Evolutionary conservation across 225 moss, liverwort and hornwort genomes (phyloP).

Genomic region (Thuidium tamariscinum): DNA sequence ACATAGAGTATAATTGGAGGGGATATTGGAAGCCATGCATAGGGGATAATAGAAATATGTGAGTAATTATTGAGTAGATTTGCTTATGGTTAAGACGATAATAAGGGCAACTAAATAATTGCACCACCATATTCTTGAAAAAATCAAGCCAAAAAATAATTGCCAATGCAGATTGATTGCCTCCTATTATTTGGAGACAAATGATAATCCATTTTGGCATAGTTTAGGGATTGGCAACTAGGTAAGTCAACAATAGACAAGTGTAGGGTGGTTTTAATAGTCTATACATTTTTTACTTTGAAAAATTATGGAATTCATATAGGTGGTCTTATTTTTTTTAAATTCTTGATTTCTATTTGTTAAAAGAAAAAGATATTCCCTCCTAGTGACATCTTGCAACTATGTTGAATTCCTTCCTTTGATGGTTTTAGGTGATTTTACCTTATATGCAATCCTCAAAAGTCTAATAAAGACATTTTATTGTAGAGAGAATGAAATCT

Average conservation of each 20-base stretch:
- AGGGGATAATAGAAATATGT: accelerated
- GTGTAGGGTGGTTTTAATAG: neutral
- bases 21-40: neutral
- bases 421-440: neutral
- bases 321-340: no score
- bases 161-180: accelerated
- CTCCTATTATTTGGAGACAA: accelerated
- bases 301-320: neutral
- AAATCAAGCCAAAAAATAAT: accelerated
- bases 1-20: neutral
- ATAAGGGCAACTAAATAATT: neutral
- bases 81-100: neutral
- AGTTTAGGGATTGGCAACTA: accelerated
- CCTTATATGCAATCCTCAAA: neutral
- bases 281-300: neutral
- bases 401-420: neutral
- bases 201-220: neutral
- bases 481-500: neutral
- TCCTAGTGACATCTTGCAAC: neutral
- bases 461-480: neutral
- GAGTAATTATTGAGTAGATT: accelerated
- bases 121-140: neutral
- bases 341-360: neutral
- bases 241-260: neutral
- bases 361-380: accelerated